These are phyloP conservation scores for Mycena metata DNA, from an alignment of 768 basidiomycete genomes.

Conservation along the genomic window DNA sequence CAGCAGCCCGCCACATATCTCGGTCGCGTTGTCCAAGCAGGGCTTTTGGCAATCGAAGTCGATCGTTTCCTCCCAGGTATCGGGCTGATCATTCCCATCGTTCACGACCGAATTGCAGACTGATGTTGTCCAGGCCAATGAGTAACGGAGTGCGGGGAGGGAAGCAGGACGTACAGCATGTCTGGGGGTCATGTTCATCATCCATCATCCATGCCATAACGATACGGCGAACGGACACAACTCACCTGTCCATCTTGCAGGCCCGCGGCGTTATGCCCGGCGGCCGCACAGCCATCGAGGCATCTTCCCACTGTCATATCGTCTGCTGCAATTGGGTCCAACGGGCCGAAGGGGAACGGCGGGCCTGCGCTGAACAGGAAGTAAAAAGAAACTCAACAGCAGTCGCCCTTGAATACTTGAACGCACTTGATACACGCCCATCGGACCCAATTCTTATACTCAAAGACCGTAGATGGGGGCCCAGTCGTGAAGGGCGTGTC, in stretches of 20 bases:
- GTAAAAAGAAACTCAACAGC: too few species aligned
- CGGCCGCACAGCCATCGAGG: slow-evolving; percentile 6
- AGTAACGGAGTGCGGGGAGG: neutral
- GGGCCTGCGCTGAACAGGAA: too few species aligned
- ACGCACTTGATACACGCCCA: slow-evolving; percentile 36
- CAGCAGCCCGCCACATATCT: slow-evolving; percentile 2
- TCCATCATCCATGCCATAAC: neutral
- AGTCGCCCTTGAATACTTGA: too few species aligned
- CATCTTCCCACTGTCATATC: slow-evolving; percentile 1
- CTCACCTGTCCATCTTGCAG: slow-evolving; percentile 3
- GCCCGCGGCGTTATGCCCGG: neutral
- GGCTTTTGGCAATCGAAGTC: neutral
- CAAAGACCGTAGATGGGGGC: slow-evolving; percentile 25
- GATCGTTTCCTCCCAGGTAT: neutral
- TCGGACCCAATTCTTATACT: slow-evolving; percentile 33
- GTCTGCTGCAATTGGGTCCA: neutral
- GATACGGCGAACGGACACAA: neutral
- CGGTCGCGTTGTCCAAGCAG: slow-evolving; percentile 6
- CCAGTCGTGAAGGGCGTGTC: slow-evolving; percentile 37
- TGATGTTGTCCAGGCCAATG: neutral
- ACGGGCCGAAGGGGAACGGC: neutral
- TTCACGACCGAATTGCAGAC: neutral
- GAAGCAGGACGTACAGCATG: slow-evolving; percentile 8
- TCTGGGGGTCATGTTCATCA: neutral
- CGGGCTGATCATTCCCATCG: neutral